These are phyloP conservation scores for Drechmeria coniospora DNA, from an alignment of 2,329 filamentous ascomycete species.

Conservation along the genomic window DNA sequence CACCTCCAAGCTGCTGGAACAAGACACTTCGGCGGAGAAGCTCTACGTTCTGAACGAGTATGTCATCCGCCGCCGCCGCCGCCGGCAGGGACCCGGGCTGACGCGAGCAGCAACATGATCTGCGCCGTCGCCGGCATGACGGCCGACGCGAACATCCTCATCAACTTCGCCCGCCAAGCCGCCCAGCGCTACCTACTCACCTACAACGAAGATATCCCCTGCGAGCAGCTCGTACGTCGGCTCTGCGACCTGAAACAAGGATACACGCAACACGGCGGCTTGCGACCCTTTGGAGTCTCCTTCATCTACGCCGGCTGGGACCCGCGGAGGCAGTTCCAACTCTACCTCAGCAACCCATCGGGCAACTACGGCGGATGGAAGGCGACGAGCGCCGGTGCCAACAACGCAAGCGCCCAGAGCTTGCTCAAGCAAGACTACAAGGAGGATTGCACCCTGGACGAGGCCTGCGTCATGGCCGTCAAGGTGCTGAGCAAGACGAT, in stretches of 20 bases:
- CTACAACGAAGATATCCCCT: constrained; percentile 99
- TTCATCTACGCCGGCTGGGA: constrained; percentile 99
- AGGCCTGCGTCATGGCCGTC: constrained; percentile 92
- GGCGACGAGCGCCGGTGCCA: constrained; percentile 91
- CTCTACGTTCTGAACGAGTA: constrained; percentile 98
- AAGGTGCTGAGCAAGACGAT: constrained; percentile 99
- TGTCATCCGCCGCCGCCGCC: constrained; percentile 15
- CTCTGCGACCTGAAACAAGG: constrained; percentile 98
- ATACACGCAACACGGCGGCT: constrained; percentile 96
- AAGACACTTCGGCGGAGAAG: constrained; percentile 99
- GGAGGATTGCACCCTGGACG: constrained; percentile 90
- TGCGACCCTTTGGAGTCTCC: constrained; percentile 93
- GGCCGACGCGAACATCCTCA: constrained; percentile 98
- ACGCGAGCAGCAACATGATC: constrained; percentile 79
- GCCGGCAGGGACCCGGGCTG: constrained; percentile 3
- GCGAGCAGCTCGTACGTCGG: constrained; percentile 91
- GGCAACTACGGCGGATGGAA: constrained; percentile 99
- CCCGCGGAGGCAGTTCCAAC: constrained; percentile 88
- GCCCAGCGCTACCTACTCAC: constrained; percentile 96
- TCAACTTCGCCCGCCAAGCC: constrained; percentile 96
- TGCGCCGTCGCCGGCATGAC: constrained; percentile 98
- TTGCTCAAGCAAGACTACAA: constrained; percentile 99
- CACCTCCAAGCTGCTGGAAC: constrained; percentile 96
- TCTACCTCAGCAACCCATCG: constrained; percentile 97
- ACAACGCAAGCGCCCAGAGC: constrained; percentile 95